Evolutionary conservation across 108 stramenopile species (phyloP).

Genomic region (Bacterosira constricta): DNA sequence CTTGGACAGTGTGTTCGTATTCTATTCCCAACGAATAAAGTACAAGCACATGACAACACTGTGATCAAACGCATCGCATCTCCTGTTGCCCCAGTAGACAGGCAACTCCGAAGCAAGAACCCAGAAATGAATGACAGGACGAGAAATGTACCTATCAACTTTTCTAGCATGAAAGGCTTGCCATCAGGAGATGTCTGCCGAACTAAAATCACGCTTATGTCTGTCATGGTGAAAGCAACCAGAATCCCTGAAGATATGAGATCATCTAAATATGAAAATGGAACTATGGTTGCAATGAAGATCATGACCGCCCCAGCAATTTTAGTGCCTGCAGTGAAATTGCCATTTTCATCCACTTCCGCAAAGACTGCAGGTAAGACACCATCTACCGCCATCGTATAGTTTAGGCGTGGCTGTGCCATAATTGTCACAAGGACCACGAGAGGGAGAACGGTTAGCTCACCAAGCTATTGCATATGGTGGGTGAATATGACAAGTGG

Average conservation of each 20-base stretch:
- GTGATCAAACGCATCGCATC: slow-evolving; percentile 7
- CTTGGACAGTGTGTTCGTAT: slow-evolving; percentile 24
- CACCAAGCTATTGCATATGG: slow-evolving; percentile 52
- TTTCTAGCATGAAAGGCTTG: slow-evolving; percentile 26
- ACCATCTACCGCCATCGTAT: slow-evolving; percentile 85
- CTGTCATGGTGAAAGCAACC: slow-evolving; percentile 68
- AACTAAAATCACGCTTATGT: slow-evolving; percentile 55
- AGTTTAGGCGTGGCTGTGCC: slow-evolving; percentile 87
- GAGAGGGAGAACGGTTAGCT: slow-evolving; percentile 84
- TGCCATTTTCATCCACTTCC: slow-evolving; percentile 61
- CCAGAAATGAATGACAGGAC: slow-evolving; percentile 32
- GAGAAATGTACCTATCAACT: slow-evolving; percentile 23
- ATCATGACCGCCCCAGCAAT: slow-evolving; percentile 71
- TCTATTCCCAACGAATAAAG: slow-evolving; percentile 9
- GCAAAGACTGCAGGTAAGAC: slow-evolving; percentile 75
- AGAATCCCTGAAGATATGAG: slow-evolving; percentile 79
- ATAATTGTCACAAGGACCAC: slow-evolving; percentile 88
- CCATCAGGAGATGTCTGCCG: slow-evolving; percentile 40
- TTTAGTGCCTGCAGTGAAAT: slow-evolving; percentile 58
- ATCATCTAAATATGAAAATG: slow-evolving; percentile 78
- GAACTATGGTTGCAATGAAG: slow-evolving; percentile 78
- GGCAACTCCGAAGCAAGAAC: slow-evolving; percentile 29
- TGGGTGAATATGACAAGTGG: neutral
- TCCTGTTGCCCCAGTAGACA: slow-evolving; percentile 9
- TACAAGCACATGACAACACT: slow-evolving; percentile 12